Conservation (phyloP, 257 asterid genomes). For the Cordia subcordata region DNA sequence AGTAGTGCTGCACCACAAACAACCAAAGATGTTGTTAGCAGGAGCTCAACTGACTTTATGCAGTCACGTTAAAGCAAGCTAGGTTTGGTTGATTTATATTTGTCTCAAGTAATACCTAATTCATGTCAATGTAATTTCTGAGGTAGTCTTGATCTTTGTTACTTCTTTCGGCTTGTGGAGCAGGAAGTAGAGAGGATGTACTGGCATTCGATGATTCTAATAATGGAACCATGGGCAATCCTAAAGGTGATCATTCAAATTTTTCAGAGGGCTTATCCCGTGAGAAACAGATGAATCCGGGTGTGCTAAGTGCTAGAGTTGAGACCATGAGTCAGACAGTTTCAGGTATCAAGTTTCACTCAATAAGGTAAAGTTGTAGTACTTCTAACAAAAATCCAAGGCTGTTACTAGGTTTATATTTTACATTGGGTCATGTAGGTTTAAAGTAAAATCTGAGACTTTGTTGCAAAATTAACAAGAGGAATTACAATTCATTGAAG, state of each 20-base stretch:
- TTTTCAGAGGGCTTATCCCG: constrained; percentile 29
- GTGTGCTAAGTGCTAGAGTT: constrained; percentile 21
- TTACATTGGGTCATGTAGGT: too few relatives aligned
- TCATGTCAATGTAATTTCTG: not conserved
- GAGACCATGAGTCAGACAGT: too few relatives aligned
- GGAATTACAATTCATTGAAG: too few relatives aligned
- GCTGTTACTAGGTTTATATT: too few relatives aligned
- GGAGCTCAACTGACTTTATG: constrained; percentile 51
- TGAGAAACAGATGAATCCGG: constrained; percentile 21
- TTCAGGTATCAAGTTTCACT: constrained; percentile 22
- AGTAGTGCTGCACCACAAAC: constrained; percentile 85
- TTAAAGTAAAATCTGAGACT: too few relatives aligned
- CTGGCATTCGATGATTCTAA: constrained; percentile 49
- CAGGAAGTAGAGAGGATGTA: constrained; percentile 70
- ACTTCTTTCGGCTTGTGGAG: not conserved
- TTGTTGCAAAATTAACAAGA: too few relatives aligned
- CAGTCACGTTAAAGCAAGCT: constrained; percentile 58
- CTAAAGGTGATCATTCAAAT: constrained; percentile 32
- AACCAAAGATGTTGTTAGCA: constrained; percentile 66
- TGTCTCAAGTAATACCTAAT: too few relatives aligned
- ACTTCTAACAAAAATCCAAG: not conserved
- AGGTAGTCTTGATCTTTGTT: constrained; percentile 14
- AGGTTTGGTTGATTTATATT: constrained; percentile 37
- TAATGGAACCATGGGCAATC: constrained; percentile 37
- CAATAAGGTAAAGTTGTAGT: constrained; percentile 36